Percentiles rank a stretch among this genome's conserved stretches.
These are phyloP conservation scores for Saccharomycopsis malanga DNA, from an alignment of 805 yeast genomes.

Conservation along the genomic window DNA sequence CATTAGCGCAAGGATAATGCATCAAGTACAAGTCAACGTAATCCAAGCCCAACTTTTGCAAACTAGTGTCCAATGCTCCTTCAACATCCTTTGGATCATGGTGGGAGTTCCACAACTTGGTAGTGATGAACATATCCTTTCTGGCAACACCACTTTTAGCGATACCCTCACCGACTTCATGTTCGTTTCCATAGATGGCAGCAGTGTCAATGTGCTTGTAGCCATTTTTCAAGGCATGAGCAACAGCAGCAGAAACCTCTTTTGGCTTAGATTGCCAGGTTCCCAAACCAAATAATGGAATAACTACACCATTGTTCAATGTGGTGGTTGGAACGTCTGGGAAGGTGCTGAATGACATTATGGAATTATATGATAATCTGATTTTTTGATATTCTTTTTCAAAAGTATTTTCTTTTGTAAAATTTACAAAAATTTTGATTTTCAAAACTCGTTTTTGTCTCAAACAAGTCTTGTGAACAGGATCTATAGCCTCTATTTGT, in stretches of 20 bases:
- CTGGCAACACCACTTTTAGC: conserved; percentile 38
- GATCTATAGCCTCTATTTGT: no score
- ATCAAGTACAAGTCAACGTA: conserved; percentile 73
- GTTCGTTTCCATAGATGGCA: conserved; percentile 60
- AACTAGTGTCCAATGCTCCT: conserved; percentile 48
- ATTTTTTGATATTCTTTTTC: no score
- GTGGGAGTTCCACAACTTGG: conserved; percentile 57
- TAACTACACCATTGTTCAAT: conserved; percentile 15
- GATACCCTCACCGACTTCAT: conserved; percentile 50
- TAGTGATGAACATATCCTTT: conserved; percentile 59
- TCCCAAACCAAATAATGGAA: conserved; percentile 14
- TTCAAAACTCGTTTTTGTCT: no score
- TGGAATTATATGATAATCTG: no score
- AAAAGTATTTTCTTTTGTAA: not conserved
- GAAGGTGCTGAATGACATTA: no score
- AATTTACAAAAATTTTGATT: no score
- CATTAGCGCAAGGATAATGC: conserved; percentile 73
- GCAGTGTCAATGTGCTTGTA: conserved; percentile 79
- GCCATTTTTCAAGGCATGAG: no score
- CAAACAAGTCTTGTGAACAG: no score
- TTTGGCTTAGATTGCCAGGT: conserved; percentile 10
- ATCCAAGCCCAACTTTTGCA: conserved; percentile 58
- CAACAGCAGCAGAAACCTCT: no score
- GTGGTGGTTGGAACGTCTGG: conserved; percentile 19
- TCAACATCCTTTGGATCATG: conserved; percentile 46